Evolutionary conservation across 1,139 yeast species (phyloP).

Genomic region (Candida dubliniensis): DNA sequence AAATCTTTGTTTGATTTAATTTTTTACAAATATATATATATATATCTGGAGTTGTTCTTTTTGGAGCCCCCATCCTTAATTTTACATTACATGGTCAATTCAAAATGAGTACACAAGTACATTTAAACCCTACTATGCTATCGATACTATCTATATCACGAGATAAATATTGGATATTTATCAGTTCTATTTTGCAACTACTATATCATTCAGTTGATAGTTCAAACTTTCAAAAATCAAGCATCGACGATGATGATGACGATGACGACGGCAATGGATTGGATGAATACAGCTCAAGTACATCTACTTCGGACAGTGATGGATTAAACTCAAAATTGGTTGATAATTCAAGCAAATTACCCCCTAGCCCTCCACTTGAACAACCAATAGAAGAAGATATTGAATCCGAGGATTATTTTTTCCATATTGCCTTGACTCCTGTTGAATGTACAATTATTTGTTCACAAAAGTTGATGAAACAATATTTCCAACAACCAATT

Average conservation of each 20-base stretch:
- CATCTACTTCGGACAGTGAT: constrained; percentile 16
- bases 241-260: constrained; percentile 19
- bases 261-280: constrained; percentile 16
- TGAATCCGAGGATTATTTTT: constrained; percentile 34
- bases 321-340: constrained; percentile 15
- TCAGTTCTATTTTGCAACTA: constrained; percentile 45
- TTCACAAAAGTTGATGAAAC: constrained; percentile 34
- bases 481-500: constrained; percentile 40
- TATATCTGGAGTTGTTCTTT: not conserved
- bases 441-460: constrained; percentile 57
- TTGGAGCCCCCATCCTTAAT: not conserved
- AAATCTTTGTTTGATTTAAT: not conserved
- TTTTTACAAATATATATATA: not conserved
- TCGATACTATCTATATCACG: constrained; percentile 51
- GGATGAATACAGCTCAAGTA: constrained; percentile 15
- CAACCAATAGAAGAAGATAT: constrained; percentile 19
- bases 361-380: constrained; percentile 3
- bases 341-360: constrained; percentile 25
- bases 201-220: constrained; percentile 26
- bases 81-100: not conserved
- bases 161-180: constrained; percentile 50
- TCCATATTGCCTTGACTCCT: constrained; percentile 59
- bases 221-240: constrained; percentile 6
- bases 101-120: constrained; percentile 39
- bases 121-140: constrained; percentile 43